A percentile compares a stretch with the other conserved stretches of the same genome.
phyloP scores from a whole-genome alignment of 352 stramenopile genomes.

The Thalassiosira exigua region DNA sequence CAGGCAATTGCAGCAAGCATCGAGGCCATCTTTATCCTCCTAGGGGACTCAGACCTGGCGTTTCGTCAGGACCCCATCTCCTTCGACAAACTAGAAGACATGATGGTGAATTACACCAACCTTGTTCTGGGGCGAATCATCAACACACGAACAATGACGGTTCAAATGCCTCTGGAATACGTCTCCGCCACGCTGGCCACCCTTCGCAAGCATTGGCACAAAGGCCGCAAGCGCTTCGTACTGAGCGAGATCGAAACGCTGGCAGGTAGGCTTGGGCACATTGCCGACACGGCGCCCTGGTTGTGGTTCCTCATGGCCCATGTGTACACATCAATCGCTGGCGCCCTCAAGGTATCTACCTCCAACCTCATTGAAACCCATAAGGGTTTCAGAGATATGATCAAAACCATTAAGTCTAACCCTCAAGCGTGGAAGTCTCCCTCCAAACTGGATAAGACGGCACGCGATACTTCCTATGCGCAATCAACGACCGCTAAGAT shows the following conservation, averaged over 20 bases:
- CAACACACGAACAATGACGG: slow-evolving; percentile 23
- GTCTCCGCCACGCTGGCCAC: slow-evolving; percentile 2
- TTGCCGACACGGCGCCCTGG: slow-evolving; percentile 25
- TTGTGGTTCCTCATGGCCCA: slow-evolving; percentile 34
- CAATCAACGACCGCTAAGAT: background rate
- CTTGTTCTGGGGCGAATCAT: slow-evolving; percentile 35
- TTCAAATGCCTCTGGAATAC: slow-evolving; percentile 20
- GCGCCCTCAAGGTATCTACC: slow-evolving; percentile 8
- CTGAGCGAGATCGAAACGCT: slow-evolving; percentile 23
- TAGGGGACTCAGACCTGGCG: slow-evolving; percentile 17
- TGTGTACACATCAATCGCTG: slow-evolving; percentile 39
- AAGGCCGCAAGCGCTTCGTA: slow-evolving; percentile 6
- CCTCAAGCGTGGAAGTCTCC: background rate
- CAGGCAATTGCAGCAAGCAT: slow-evolving; percentile 27
- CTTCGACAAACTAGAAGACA: slow-evolving; percentile 35
- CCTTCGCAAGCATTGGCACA: slow-evolving; percentile 1
- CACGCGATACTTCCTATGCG: background rate
- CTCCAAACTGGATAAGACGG: background rate
- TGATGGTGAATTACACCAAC: slow-evolving; percentile 31
- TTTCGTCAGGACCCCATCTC: slow-evolving; percentile 27
- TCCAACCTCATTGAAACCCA: slow-evolving; percentile 6
- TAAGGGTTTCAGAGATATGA: slow-evolving; percentile 7
- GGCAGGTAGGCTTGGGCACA: slow-evolving; percentile 20
- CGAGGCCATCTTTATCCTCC: slow-evolving; percentile 44
- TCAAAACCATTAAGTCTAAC: slow-evolving; percentile 8